phyloP scores from a whole-genome alignment of 1,284 basidiomycete species.

The Boletus smithii region DNA sequence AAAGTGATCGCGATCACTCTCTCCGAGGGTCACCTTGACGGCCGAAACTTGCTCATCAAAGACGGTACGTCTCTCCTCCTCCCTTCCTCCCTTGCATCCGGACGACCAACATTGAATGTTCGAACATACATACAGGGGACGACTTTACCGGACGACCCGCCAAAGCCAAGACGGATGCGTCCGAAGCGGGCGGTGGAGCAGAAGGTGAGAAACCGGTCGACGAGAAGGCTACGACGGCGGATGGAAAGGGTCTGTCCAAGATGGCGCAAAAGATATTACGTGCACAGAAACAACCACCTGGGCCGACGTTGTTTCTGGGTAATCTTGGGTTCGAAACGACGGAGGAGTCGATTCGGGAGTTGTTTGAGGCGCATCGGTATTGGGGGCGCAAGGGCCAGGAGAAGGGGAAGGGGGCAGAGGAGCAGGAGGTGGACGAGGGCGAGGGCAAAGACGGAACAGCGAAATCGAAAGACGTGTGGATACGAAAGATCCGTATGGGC shows the following conservation, averaged over 20 bases:
- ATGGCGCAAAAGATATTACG: constrained; percentile 79
- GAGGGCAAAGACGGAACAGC: not conserved
- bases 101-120: constrained; percentile 1
- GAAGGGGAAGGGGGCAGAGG: constrained; percentile 23
- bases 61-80: constrained; percentile 53
- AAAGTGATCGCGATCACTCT: constrained; percentile 74
- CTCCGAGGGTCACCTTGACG: constrained; percentile 81
- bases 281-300: constrained; percentile 80
- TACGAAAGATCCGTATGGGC: constrained; percentile 89
- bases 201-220: not conserved
- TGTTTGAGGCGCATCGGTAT: constrained; percentile 62
- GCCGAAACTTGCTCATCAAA: constrained; percentile 90
- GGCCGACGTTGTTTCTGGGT: constrained; percentile 83
- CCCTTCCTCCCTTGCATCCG: not conserved
- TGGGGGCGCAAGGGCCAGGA: constrained; percentile 29
- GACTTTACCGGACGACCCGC: constrained; percentile 69
- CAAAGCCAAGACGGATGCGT: constrained; percentile 1
- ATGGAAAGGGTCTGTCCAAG: constrained; percentile 52
- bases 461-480: constrained; percentile 52
- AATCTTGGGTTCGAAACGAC: constrained; percentile 87
- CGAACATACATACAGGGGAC: constrained; percentile 46
- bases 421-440: constrained; percentile 16
- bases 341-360: constrained; percentile 67
- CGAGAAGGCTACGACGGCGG: constrained; percentile 23
- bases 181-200: constrained; percentile 9